Base-by-base conservation (phyloP, 768 basidiomycete species). In the Russula sp. region DNA sequence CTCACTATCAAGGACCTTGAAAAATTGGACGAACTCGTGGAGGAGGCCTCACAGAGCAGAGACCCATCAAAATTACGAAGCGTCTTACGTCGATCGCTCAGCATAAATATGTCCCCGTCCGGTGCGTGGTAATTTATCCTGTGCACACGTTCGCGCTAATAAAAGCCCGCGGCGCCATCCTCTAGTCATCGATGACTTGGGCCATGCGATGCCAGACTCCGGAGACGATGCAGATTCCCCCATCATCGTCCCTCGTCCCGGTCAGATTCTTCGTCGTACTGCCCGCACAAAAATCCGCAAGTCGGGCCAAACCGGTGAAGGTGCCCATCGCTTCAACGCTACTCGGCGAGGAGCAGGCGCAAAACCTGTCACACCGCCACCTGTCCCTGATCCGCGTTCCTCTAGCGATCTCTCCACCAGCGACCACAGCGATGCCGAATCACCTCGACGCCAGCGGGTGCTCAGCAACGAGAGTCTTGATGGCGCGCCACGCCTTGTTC, bases 231-330 rank as follows among this genome's bases (percentile, higher is more conserved):
- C 85, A 5, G 93, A 97, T 73, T 81, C 83, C n/a, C 95, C 95
- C 25, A 90, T 97, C 69, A 90, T 97, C 63, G 83, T 90, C 20
- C 89, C 92, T 48, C 88, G 86, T 29, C 93, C 92, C 1, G 90
- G 90, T 7, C 89, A 86, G 72, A 93, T 94, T 67, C 80, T 99
- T 13, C 88, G 93, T 22, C 88, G 97, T 41, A 84, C 93, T 10
- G 93, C 93, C 5, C 85, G 96, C 14, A 99, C 97, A 1, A 94
- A 93, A 77, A 97, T 98, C 67, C 87, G 96, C 39, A 99, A 98
- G 75, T 78, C 86, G 14, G 82, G 83, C 6, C 72, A 87, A 7
- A 79, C 82, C 14, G 89, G 85, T 25, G 91, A 90, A 73, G 89
- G 88, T 11, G 90, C 90, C 2, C 91, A 91, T 78, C 86, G 93